phyloP scores from a whole-genome alignment of 2,329 filamentous ascomycete species.

The Cercospora sojina region DNA sequence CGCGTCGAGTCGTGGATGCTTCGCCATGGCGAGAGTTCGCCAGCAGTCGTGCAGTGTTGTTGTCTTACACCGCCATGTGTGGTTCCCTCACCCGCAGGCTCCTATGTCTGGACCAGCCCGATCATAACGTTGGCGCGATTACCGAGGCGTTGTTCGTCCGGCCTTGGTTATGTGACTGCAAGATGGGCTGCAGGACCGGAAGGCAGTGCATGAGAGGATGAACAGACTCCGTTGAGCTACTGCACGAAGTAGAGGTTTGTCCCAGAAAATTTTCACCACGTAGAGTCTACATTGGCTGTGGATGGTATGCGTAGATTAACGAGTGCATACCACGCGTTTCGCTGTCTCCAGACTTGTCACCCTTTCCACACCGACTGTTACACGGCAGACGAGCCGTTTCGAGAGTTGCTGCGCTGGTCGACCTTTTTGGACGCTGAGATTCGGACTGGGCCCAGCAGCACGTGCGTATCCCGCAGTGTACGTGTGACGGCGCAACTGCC shows the following conservation, averaged over 20 bases:
- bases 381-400: slow-evolving; percentile 9
- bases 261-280: slow-evolving; percentile 23
- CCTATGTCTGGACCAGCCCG: background rate
- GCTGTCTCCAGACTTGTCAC: slow-evolving; percentile 16
- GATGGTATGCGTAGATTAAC: background rate
- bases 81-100: slow-evolving; percentile 24
- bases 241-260: slow-evolving; percentile 22
- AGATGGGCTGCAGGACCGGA: slow-evolving; percentile 16
- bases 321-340: slow-evolving; percentile 6
- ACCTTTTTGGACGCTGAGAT: slow-evolving; percentile 8
- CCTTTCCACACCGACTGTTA: slow-evolving; percentile 22
- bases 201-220: slow-evolving; percentile 18
- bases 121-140: slow-evolving; percentile 10
- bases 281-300: slow-evolving; percentile 18
- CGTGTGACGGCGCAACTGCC: slow-evolving; percentile 9
- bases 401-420: background rate
- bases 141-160: slow-evolving; percentile 2
- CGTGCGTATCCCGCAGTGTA: slow-evolving; percentile 3
- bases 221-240: slow-evolving; percentile 17
- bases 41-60: background rate
- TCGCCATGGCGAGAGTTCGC: background rate
- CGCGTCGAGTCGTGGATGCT: background rate
- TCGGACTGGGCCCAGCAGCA: slow-evolving; percentile 14
- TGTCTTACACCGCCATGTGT: slow-evolving; percentile 13
- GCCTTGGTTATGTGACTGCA: slow-evolving; percentile 4